phyloP scores from a whole-genome alignment of 768 basidiomycete species.

The Termitomyces sp. region DNA sequence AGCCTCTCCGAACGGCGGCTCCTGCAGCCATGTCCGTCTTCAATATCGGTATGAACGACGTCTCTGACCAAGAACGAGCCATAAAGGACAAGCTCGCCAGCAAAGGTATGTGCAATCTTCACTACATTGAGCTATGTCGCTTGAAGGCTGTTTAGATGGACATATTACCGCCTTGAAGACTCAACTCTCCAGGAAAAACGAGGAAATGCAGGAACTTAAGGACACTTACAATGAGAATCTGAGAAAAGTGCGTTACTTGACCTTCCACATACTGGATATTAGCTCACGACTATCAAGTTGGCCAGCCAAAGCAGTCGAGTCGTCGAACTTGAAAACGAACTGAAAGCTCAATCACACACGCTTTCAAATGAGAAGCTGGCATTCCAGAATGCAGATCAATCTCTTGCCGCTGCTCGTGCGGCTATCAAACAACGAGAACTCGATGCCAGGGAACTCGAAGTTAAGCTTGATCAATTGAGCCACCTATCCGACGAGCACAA shows the following conservation, averaged over 20 bases:
- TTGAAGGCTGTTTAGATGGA: conserved; percentile 34
- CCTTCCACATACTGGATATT: not conserved
- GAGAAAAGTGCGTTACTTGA: conserved; percentile 39
- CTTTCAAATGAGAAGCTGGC: conserved; percentile 53
- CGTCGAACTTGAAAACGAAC: conserved; percentile 51
- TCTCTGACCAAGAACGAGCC: conserved; percentile 45
- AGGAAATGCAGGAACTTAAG: conserved; percentile 43
- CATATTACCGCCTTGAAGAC: conserved; percentile 49
- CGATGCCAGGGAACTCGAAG: conserved; percentile 53
- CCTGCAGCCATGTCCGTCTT: conserved; percentile 43
- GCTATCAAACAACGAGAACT: conserved; percentile 51
- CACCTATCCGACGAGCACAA: conserved; percentile 48
- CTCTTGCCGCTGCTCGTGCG: conserved; percentile 47
- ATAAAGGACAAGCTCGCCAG: conserved; percentile 48
- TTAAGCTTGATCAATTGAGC: conserved; percentile 54
- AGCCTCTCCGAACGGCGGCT: conserved; percentile 3
- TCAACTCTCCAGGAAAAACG: conserved; percentile 39
- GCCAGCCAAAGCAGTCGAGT: conserved; percentile 55
- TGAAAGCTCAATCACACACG: conserved; percentile 50
- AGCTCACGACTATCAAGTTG: conserved; percentile 39
- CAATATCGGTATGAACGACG: conserved; percentile 45
- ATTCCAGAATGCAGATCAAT: conserved; percentile 50
- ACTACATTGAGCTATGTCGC: not conserved
- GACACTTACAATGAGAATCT: conserved; percentile 42
- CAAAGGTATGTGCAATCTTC: conserved; percentile 37